Base-by-base conservation (phyloP, 257 asterid species). In the Galeopsis tetrahit region DNA sequence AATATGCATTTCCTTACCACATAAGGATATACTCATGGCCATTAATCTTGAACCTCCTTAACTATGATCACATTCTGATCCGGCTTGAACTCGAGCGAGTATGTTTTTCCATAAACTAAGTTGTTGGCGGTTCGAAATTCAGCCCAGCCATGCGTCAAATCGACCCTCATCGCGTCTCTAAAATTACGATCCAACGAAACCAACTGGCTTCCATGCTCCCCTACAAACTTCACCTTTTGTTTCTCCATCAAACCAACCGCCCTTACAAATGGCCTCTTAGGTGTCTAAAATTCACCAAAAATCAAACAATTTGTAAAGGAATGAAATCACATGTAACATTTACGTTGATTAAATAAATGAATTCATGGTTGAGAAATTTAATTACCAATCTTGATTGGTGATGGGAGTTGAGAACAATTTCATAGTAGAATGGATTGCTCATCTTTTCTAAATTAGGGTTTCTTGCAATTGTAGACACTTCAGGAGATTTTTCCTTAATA, bases 181-280 rank as follows among this genome's bases (percentile, higher is more conserved):
- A 1, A 0, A 7, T 7, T 4, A 15, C 7, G 28, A 0, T 34
- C 10, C 34, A 85, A 61, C 5, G 9, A 21, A 7, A 75, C 84
- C 9, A 15, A 42, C 74, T 60, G 1, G 5, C 8, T 40, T 2
- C 4, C 15, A n/a, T 39, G 39, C 17, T 72, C 61, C 0, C n/a
- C 40, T 14, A 11, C 38, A 46, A 63, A 64, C 73, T 36, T 57
- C 66, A 84, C 7, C 63, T 4, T 60, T 15, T 9, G 52, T 13
- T 62, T 52, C 13, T 7, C 48, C 11, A 6, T 32, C 8, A 82
- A 6, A 32, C 73, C 70, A 9, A 77, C 31, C 2, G 33, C 49
- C 78, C 21, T 3, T 13, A 1, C 44, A 67, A 48, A 48, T 48
- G 21, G 0, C 5, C 51, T 44, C 14, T 2, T 44, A 2, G n/a